Percentiles rank a stretch among this genome's conserved stretches.
Evolutionary conservation across 192 early-diverging fungal genomes (phyloP).

Genomic region (Gaertneriomyces sp.): DNA sequence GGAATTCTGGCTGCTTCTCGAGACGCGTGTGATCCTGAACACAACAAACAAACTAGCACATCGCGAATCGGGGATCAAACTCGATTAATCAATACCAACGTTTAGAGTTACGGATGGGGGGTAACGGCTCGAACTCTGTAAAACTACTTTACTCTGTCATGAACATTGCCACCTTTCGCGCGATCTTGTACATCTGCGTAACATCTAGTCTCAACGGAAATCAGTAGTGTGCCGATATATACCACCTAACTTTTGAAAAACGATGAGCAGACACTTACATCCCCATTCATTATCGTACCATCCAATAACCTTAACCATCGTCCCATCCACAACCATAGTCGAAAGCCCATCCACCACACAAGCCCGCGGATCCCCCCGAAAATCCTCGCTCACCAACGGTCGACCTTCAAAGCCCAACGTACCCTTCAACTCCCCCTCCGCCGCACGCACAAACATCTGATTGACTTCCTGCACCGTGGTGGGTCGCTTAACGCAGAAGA

Average conservation of each 20-base stretch:
- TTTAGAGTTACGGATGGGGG: no score
- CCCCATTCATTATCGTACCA: conserved; percentile 30
- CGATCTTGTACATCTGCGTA: conserved; percentile 11
- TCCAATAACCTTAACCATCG: conserved; percentile 23
- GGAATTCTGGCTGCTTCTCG: no score
- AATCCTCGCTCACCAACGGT: conserved; percentile 22
- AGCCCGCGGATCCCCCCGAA: conserved; percentile 12
- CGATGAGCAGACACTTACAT: conserved; percentile 2
- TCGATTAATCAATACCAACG: no score
- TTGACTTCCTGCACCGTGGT: conserved; percentile 19
- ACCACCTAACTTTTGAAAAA: not conserved
- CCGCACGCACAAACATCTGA: conserved; percentile 2
- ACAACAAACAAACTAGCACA: no score
- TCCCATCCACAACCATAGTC: conserved; percentile 21
- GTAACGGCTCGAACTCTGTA: no score
- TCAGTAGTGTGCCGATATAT: not conserved
- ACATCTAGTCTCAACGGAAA: not conserved
- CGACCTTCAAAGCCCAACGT: conserved; percentile 16
- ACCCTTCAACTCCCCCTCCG: conserved; percentile 3
- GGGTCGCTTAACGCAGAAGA: conserved; percentile 11
- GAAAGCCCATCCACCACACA: conserved; percentile 14
- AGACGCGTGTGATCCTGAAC: no score
- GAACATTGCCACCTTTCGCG: conserved; percentile 6
- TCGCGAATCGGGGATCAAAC: no score
- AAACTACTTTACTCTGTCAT: no score